Base-by-base conservation (phyloP, 2,329 filamentous ascomycete species). In the Chlorencoelia australis region DNA sequence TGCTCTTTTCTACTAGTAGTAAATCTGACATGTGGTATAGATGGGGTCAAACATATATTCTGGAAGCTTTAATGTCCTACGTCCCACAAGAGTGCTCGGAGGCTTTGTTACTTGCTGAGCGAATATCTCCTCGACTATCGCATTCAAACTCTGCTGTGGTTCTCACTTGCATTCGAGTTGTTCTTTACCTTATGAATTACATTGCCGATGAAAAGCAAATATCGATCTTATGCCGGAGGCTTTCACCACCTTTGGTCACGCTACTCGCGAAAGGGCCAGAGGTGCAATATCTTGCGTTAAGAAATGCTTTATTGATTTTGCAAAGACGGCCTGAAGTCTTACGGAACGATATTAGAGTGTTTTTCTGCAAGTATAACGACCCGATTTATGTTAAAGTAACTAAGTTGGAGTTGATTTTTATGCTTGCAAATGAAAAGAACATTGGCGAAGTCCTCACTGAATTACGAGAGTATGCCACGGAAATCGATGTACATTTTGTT, bases 341-440 rank as follows among this genome's bases (percentile, higher is more conserved):
- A 36, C 77, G 87, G 45, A 96, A 95, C 60, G 91, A 98, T 59
- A 96, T 98, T 44, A 78, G 91, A 30, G 91, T 98, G 20, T 98
- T 98, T 65, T 98, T 98, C 64, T 98, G 91, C 76, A 98, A 98
- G 69, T 98, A 98, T 64, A 98, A 98, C 59, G 91, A 98, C 56
- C 91, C 91, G 0, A 98, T 98, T 46, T 98, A 96, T 59, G 91
- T 98, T 64, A 98, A 98, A 62, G 91, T 98, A 34, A 98, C 91
- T 11, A 98, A 98, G 63, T 71, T 98, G 33, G 91, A 98, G 62
- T 73, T 98, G 50, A 96, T 98, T 48, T 98, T 98, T 62, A 98
- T 96, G 91, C 73, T 98, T 42, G 91, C 91, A 6, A 94, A 77
- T 21, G 87, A 95, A 61, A 82, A 80, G 53, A 98, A 98, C 58